Evolutionary conservation across 2,329 filamentous ascomycete genomes (phyloP), one percentile per base, ranked within the genome.

Genomic region (Arthrocladium fulminans): DNA sequence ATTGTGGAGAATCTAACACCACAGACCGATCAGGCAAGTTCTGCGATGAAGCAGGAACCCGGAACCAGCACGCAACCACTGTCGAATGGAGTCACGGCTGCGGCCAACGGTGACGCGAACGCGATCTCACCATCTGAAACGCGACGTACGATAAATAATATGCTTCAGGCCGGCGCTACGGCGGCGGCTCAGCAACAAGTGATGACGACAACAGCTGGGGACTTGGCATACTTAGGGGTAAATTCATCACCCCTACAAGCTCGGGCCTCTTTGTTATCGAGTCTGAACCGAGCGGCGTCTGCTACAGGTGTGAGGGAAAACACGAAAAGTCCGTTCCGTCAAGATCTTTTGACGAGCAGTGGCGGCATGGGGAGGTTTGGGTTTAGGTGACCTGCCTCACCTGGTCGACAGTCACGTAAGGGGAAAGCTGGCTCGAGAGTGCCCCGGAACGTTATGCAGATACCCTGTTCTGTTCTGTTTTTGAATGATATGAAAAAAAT

Each of bases 1-100:
- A 70, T 72, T 34, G 63, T 67, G 2, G 70, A 72, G 49, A 65
- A 66, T 47, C 59, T 60, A 20, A 69, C 67, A 8, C 64, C 64
- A 13, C 65, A 63, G 24, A 63, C 65, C 46, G 71, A 69, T 5
- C 71, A 68, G 1, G 61, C 68, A 4, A 65, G 67, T 35, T 65
- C 66, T 34, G 44, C 44, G 2, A 24, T 47, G 32, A 39, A 47
- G 24, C 44, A 25, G 2, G 44, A 47, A 23, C 32, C 20, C 4
- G 15, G 40, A 20, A 25, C 25, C 10, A 30, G 10, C 40, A 35
- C 39, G 27, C 43, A 19, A 22, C 10, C 43, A 8, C 43, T 39
- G 15, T 3, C 25, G 15, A 47, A 47, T 17, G 44, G 44, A 13
- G 13, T 39, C 3, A 3, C 43, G 2, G 13, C 43, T 15, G 23